These are phyloP conservation scores for Sphenostylis stenocarpa DNA, from an alignment of 306 rosid genomes.

Conservation along the genomic window DNA sequence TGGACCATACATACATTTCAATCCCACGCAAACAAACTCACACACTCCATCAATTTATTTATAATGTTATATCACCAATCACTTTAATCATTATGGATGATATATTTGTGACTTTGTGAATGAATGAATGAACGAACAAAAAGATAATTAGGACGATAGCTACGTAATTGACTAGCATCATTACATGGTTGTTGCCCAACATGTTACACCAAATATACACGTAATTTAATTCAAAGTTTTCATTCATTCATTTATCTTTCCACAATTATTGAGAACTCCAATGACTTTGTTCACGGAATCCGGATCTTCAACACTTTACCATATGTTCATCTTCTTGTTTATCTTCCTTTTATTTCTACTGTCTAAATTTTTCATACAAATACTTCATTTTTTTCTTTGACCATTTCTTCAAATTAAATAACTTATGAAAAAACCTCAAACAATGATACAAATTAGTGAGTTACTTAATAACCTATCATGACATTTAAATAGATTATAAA, in stretches of 20 bases:
- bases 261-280: not conserved
- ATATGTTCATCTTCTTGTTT: too few species aligned
- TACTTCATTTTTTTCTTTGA: too few species aligned
- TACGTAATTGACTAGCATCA: not conserved
- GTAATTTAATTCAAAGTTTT: not conserved
- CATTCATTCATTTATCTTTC: not conserved
- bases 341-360: too few species aligned
- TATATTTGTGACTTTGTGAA: too few species aligned
- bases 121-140: not conserved
- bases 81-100: slow-evolving; percentile 9
- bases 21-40: slow-evolving; percentile 25
- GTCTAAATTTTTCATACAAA: too few species aligned
- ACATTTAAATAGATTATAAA: too few species aligned
- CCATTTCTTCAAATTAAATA: too few species aligned
- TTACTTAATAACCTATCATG: too few species aligned
- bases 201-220: not conserved
- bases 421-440: too few species aligned
- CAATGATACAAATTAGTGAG: too few species aligned
- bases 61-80: not conserved
- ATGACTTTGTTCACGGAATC: not conserved
- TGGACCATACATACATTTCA: slow-evolving; percentile 63
- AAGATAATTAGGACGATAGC: not conserved
- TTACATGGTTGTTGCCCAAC: slow-evolving; percentile 11
- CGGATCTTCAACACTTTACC: not conserved
- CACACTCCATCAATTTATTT: not conserved